A percentile compares a stretch with the other conserved stretches of the same genome.
These are phyloP conservation scores for Teratosphaeria zuluensis DNA, from an alignment of 2,329 filamentous ascomycete genomes.

Conservation along the genomic window DNA sequence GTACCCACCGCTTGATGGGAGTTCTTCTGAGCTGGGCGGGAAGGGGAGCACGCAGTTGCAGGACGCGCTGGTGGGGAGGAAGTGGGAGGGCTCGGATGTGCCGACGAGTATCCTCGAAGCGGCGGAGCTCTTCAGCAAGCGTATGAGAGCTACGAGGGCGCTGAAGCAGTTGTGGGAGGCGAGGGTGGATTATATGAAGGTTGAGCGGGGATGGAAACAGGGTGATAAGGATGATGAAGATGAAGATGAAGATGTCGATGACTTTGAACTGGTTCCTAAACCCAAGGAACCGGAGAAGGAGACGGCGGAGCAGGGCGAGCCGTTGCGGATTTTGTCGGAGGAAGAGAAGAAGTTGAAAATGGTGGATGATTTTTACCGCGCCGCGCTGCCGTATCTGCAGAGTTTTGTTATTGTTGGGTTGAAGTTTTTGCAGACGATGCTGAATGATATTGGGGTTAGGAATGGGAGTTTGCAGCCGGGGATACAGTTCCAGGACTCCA, in stretches of 20 bases:
- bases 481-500: slow-evolving; percentile 28
- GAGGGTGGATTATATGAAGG: slow-evolving; percentile 81
- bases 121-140: slow-evolving; percentile 78
- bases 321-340: slow-evolving; percentile 14
- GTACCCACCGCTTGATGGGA: slow-evolving; percentile 83
- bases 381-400: slow-evolving; percentile 75
- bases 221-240: slow-evolving; percentile 22
- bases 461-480: slow-evolving; percentile 41
- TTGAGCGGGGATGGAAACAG: slow-evolving; percentile 79
- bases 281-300: slow-evolving; percentile 19
- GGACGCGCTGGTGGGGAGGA: slow-evolving; percentile 67
- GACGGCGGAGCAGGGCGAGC: slow-evolving; percentile 22
- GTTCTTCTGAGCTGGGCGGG: slow-evolving; percentile 81
- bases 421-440: slow-evolving; percentile 80
- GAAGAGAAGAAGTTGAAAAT: slow-evolving; percentile 30
- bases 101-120: slow-evolving; percentile 92
- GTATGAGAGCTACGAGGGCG: slow-evolving; percentile 83
- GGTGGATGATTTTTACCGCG: slow-evolving; percentile 72
- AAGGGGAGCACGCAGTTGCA: slow-evolving; percentile 77
- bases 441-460: slow-evolving; percentile 61
- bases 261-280: slow-evolving; percentile 17
- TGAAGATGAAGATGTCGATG: slow-evolving; percentile 27
- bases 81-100: slow-evolving; percentile 89
- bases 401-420: slow-evolving; percentile 88
- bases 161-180: slow-evolving; percentile 94